Percentiles rank a stretch among this genome's conserved stretches.
Evolutionary conservation across 768 basidiomycete species (phyloP).

Genomic region (Gloeophyllum trabeum): DNA sequence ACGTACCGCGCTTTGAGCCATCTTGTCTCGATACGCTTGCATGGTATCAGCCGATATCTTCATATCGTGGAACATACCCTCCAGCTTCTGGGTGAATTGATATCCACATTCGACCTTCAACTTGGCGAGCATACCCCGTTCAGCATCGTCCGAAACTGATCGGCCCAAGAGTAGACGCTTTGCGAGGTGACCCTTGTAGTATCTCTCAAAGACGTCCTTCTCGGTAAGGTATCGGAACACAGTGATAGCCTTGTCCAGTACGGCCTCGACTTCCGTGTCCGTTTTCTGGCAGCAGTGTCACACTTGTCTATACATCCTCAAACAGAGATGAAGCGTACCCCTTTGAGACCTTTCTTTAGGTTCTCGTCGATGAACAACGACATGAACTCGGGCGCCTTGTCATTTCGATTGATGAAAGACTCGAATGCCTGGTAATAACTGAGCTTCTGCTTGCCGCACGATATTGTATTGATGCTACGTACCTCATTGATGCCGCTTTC

Average conservation of each 20-base stretch:
- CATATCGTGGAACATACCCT: conserved; percentile 99
- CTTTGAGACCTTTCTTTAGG: conserved; percentile 88
- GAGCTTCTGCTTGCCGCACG: no score
- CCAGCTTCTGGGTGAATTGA: conserved; percentile 95
- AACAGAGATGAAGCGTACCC: conserved; percentile 38
- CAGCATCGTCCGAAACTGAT: conserved; percentile 94
- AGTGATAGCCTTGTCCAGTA: conserved; percentile 92
- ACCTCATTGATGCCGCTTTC: conserved; percentile 85
- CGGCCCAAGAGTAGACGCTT: conserved; percentile 80
- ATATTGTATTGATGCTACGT: conserved; percentile 11
- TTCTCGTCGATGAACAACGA: conserved; percentile 97
- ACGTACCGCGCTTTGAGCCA: conserved; percentile 51
- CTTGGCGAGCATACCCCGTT: conserved; percentile 94
- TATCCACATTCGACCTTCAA: conserved; percentile 94
- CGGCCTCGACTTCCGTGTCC: conserved; percentile 78
- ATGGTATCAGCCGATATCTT: conserved; percentile 77
- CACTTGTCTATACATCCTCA: conserved; percentile 3
- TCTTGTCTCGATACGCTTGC: conserved; percentile 53
- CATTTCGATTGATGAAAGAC: conserved; percentile 81
- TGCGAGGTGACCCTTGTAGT: conserved; percentile 94
- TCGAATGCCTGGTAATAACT: conserved; percentile 65
- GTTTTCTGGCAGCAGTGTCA: conserved; percentile 57
- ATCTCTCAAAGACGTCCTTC: conserved; percentile 96
- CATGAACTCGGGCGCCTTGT: conserved; percentile 85
- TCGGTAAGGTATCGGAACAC: conserved; percentile 91